Evolutionary conservation across 225 moss, liverwort and hornwort species (phyloP), one percentile per base, ranked within the genome.

Genomic region (Bryum argenteum): DNA sequence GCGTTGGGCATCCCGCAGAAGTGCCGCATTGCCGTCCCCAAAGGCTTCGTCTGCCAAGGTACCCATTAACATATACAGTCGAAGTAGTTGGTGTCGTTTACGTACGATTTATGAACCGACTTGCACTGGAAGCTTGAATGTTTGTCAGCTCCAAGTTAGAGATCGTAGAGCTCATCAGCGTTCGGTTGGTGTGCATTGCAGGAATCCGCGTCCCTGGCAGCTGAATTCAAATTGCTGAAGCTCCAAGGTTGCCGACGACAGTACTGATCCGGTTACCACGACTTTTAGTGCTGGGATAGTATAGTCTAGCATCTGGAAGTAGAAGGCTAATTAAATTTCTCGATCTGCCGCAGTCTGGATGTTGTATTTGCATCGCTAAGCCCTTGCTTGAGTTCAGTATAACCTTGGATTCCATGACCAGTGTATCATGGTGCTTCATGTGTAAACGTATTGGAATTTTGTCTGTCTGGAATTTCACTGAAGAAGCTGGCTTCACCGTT

Each of bases 131-230:
- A 6, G 33, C 33, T 33, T 33, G 33, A 33, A n/a, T n/a, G n/a
- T n/a, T n/a, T n/a, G n/a, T n/a, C n/a, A n/a, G n/a, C n/a, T 33
- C 33, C 5, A 33, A 33, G 33, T 33, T n/a, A 33, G 33, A 33
- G 2, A n/a, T 9, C 47, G 59, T 40, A 38, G 17, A 4, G 12
- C 39, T 58, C 7, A 43, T 22, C n/a, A n/a, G n/a, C n/a, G n/a
- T n/a, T n/a, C 23, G 42, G 28, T 10, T 16, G 51, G 24, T 67
- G 11, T 38, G 63, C 33, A 28, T 12, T 52, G 52, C 19, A 43
- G 80, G 83, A 63, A 77, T 84, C 15, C 77, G 83, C 3, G 74
- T 84, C 14, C 77, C 80, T 13, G 83, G 77, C 41, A 80, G 70
- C 63, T 77, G 28, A 43, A 51, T 50, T 14, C 48, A 38, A 23